These are phyloP conservation scores for Ascochyta clinopodiicola DNA, from an alignment of 2,329 filamentous ascomycete genomes.

Conservation along the genomic window DNA sequence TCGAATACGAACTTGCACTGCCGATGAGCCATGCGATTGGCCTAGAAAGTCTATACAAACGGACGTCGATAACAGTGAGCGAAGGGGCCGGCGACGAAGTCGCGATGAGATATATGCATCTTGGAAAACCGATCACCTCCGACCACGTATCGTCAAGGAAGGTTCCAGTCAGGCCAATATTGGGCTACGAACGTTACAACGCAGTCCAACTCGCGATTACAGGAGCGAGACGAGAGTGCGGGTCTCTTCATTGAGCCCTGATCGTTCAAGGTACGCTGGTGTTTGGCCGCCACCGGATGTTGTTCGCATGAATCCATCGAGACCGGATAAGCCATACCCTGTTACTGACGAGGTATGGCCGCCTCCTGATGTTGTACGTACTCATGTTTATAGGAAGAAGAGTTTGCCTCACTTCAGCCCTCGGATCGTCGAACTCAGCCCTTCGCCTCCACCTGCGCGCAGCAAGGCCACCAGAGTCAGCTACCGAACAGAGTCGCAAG, in stretches of 20 bases:
- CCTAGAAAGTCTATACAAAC: conserved; percentile 28
- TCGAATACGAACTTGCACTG: conserved; percentile 28
- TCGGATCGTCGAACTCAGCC: conserved; percentile 32
- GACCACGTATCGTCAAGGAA: conserved; percentile 23
- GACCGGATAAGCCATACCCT: conserved; percentile 1
- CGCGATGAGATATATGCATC: conserved; percentile 29
- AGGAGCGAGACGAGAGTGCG: conserved; percentile 22
- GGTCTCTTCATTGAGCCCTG: conserved; percentile 31
- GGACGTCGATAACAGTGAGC: conserved; percentile 24
- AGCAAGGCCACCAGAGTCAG: conserved; percentile 20
- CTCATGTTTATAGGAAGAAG: conserved; percentile 29
- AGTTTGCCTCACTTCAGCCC: conserved; percentile 19
- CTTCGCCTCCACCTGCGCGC: conserved; percentile 30
- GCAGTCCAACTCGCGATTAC: conserved; percentile 16
- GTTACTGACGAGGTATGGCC: conserved; percentile 29
- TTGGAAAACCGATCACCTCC: conserved; percentile 25
- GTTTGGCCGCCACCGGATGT: conserved; percentile 30
- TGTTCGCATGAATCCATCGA: conserved; percentile 13
- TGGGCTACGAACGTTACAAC: conserved; percentile 34
- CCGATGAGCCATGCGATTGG: conserved; percentile 38
- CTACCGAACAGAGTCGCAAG: conserved; percentile 26
- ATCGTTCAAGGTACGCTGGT: conserved; percentile 25
- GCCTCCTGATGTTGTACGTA: conserved; percentile 32
- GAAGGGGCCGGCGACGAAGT: conserved; percentile 31
- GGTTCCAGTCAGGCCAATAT: conserved; percentile 30